These are phyloP conservation scores for Limonium bicolor DNA, from an alignment of 148 eudicot genomes.

Conservation along the genomic window DNA sequence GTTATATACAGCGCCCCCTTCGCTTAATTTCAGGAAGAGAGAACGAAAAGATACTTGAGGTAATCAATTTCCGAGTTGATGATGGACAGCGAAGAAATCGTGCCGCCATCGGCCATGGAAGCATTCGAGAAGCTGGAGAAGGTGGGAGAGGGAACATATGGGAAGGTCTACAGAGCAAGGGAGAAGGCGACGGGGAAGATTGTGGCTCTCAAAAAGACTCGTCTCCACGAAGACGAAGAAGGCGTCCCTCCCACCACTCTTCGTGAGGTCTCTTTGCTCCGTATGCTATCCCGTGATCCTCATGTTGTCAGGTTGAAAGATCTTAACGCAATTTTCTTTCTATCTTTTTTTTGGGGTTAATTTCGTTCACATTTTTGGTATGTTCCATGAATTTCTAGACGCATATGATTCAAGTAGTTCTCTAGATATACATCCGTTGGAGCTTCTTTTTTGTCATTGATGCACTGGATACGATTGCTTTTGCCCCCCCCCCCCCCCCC, in stretches of 20 bases:
- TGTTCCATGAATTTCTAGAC: neutral
- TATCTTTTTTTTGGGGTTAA: no score
- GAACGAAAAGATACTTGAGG: conserved; percentile 11
- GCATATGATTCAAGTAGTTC: neutral
- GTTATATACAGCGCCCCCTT: neutral
- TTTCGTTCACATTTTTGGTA: neutral
- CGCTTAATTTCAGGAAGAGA: conserved; percentile 6
- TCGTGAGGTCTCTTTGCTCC: conserved; percentile 74
- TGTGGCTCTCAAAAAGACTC: conserved; percentile 90
- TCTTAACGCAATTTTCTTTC: no score
- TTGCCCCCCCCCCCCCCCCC: no score
- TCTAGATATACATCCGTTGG: neutral
- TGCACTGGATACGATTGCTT: no score
- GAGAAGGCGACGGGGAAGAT: conserved; percentile 81
- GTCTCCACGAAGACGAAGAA: conserved; percentile 85
- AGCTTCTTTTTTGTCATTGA: neutral
- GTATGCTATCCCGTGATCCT: conserved; percentile 93
- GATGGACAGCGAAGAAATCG: conserved; percentile 6
- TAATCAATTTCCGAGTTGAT: conserved; percentile 5
- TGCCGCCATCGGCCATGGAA: conserved; percentile 45
- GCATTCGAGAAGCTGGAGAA: conserved; percentile 95
- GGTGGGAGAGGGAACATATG: conserved; percentile 95
- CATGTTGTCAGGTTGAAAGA: conserved; percentile 57
- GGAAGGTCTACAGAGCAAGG: conserved; percentile 81
- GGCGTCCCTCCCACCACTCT: conserved; percentile 97